Conservation (phyloP, 768 basidiomycete species). For the Amanita pseudoporphyria region DNA sequence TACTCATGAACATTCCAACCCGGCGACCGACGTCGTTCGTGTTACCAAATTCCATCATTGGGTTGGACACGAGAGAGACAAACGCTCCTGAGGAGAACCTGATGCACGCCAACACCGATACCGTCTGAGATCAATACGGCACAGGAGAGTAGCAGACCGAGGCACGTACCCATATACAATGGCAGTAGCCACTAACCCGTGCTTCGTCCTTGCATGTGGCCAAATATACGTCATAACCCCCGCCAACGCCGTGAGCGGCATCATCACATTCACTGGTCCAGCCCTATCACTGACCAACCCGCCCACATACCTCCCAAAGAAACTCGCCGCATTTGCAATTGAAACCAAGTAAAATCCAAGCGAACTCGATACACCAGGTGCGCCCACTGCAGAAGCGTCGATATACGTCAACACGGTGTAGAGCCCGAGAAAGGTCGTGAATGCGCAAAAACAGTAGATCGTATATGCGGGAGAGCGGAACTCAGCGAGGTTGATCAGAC, state of each 20-base stretch:
- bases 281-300: conserved; percentile 46
- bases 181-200: conserved; percentile 39
- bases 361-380: conserved; percentile 34
- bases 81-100: conserved; percentile 58
- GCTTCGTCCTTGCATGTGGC: conserved; percentile 47
- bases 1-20: conserved; percentile 53
- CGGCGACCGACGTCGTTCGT: conserved; percentile 54
- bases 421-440: conserved; percentile 54
- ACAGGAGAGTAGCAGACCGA: too few species aligned
- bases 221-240: conserved; percentile 57
- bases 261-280: conserved; percentile 62
- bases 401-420: conserved; percentile 76
- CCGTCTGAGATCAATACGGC: neutral
- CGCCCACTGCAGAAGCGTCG: conserved; percentile 40
- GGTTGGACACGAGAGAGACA: conserved; percentile 44
- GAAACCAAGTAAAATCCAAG: conserved; percentile 59
- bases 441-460: conserved; percentile 47
- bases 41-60: conserved; percentile 52
- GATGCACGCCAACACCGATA: neutral
- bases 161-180: conserved; percentile 53
- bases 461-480: conserved; percentile 46
- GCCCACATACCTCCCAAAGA: conserved; percentile 47
- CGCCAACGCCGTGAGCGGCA: conserved; percentile 46
- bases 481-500: conserved; percentile 44
- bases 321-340: conserved; percentile 57